A percentile compares a stretch with the other conserved stretches of the same genome.
These are phyloP conservation scores for Fraxinus ornus DNA, from an alignment of 305 asterid species.

Conservation along the genomic window DNA sequence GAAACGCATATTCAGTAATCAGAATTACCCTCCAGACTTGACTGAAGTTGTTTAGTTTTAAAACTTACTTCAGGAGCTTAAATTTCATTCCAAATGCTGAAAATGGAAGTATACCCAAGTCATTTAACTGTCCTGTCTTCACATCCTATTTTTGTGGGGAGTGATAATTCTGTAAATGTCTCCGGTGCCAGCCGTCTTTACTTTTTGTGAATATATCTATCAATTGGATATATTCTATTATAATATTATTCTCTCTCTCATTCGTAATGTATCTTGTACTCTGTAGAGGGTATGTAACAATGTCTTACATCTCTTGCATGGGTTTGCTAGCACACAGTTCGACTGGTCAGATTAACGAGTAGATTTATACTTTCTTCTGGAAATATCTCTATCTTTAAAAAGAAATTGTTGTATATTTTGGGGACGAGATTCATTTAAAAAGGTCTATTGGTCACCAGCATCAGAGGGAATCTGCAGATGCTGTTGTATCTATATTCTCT, in stretches of 20 bases:
- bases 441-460: background rate
- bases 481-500: background rate
- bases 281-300: background rate
- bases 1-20: background rate
- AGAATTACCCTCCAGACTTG: background rate
- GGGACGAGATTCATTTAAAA: background rate
- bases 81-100: background rate
- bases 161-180: background rate
- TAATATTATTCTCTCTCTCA: too few species aligned
- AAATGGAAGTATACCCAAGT: background rate
- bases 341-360: background rate
- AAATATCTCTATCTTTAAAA: background rate
- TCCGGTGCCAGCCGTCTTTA: background rate
- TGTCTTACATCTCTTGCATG: background rate
- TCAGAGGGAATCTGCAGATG: slow-evolving; percentile 14
- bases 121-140: background rate
- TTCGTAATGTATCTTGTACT: background rate
- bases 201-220: background rate
- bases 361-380: background rate
- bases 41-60: background rate
- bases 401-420: background rate
- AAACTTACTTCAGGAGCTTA: background rate
- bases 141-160: background rate
- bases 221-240: background rate
- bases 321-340: background rate